phyloP scores from a whole-genome alignment of 768 basidiomycete species.

The Tulasnella calospora region DNA sequence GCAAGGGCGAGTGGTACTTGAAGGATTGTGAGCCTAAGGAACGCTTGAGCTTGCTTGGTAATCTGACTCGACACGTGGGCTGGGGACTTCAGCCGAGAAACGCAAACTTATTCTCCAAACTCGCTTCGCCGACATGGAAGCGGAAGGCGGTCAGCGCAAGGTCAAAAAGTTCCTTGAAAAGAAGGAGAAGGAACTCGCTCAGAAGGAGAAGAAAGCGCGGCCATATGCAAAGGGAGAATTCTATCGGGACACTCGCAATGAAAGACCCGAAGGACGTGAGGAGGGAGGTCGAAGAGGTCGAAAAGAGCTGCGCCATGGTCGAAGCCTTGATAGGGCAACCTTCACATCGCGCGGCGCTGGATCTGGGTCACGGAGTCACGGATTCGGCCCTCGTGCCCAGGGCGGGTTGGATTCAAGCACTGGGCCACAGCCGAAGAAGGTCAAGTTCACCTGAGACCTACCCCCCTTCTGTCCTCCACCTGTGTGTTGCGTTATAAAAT shows the following conservation, averaged over 20 bases:
- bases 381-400: background rate
- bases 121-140: constrained; percentile 71
- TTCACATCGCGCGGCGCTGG: background rate
- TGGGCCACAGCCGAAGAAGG: background rate
- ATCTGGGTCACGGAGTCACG: background rate
- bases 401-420: background rate
- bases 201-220: constrained; percentile 83
- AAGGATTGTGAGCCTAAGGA: constrained; percentile 58
- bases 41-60: background rate
- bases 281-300: constrained; percentile 13
- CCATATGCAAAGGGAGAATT: constrained; percentile 48
- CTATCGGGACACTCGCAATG: constrained; percentile 3
- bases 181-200: constrained; percentile 77
- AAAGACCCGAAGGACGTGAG: background rate
- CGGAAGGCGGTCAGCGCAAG: constrained; percentile 68
- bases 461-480: background rate
- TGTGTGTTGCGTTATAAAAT: background rate
- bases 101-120: constrained; percentile 67
- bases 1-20: constrained; percentile 82
- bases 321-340: background rate
- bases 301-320: background rate
- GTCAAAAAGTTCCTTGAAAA: constrained; percentile 86
- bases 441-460: background rate
- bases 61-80: constrained; percentile 12
- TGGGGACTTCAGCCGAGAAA: constrained; percentile 57